Evolutionary conservation across 108 stramenopile genomes (phyloP), one percentile per base, ranked within the genome.

Genomic region (Seminavis robusta): DNA sequence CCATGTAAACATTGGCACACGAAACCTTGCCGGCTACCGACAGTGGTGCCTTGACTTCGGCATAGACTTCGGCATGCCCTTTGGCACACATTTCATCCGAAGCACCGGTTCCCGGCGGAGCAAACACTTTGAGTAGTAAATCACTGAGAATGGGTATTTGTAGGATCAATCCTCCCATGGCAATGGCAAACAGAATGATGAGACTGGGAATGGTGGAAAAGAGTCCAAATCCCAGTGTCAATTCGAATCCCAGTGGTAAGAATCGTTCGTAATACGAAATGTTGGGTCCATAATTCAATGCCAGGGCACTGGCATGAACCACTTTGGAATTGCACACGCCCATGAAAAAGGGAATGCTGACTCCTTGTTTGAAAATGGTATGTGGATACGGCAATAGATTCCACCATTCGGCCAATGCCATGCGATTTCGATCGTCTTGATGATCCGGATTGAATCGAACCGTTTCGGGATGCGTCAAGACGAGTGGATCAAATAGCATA

Each of bases 361-460:
- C 61, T 1, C 65, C 70, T 19, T 34, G 29, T 16, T 26, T 13
- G 31, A 69, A 50, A 19, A 69, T 37, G 4, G 40, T 32, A 46
- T 73, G 52, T 45, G 70, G 16, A 16, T 17, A 31, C 7, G 65
- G 61, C 24, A 67, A 26, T 29, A 56, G 63, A 42, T 79, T 79
- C 51, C 16, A 41, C 77, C 77, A 79, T 53, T 79, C 77, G n/a
- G 56, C 53, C 49, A 23, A n/a, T 3, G 77, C 72, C 39, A 67
- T 19, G 11, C 30, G 33, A 34, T 58, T 42, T 41, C 33, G 51
- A 11, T 33, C 47, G 1, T 32, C 33, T 32, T 56, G 47, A 41
- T 16, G 47, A 13, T 60, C 39, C 5, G 71, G 68, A 56, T 72
- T 56, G 27, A 55, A n/a, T 11, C 59, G 53, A 24, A 59, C 48